Base-by-base conservation (phyloP, 2,329 filamentous ascomycete genomes). In the Pezicula carpinea region DNA sequence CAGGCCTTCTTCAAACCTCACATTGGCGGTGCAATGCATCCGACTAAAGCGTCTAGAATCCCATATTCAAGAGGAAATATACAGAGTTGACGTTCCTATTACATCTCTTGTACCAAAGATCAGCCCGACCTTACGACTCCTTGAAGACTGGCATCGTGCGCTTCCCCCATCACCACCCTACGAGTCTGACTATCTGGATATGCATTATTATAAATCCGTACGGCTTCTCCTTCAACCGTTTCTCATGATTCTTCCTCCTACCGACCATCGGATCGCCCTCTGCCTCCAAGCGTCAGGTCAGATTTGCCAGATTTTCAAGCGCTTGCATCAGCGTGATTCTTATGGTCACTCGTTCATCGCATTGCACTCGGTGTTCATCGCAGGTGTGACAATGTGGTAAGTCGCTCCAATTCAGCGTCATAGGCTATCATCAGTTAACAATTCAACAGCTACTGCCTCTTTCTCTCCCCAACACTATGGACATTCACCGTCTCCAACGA, bases 171-270 rank as follows among this genome's bases (percentile, higher is more conserved):
- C 53, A 3, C 49, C 49, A 10, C 52, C 58, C 13, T 58, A 62
- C 35, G 69, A 73, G 46, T 58, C 69, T 6, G 70, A 75, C 51
- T 75, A 76, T 45, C 66, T 71, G 1, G 66, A 74, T 53, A 63
- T 76, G 10, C 71, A 75, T 52, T 77, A 75, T 52, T 68, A 76
- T 53, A 67, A 73, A 15, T 69, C 73, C 5, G 62, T 77, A 1
- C 66, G 73, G n/a, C 64, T 75, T 13, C 61, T 77, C 1, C 66
- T 77, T 15, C 74, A 77, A 43, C 74, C 73, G 1, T 76, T 77
- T 46, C 59, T 76, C 1, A 67, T 69, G 2, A 64, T 73, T 14
- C 61, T 77, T 5, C 64, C 69, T 4, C 64, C 71, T 3, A 62
- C 66, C 5, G 72, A 75, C 52, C 70, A 70, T 0, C 73, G 72